Base-by-base conservation (phyloP, 1,284 basidiomycete species). In the Tilletia indica region DNA sequence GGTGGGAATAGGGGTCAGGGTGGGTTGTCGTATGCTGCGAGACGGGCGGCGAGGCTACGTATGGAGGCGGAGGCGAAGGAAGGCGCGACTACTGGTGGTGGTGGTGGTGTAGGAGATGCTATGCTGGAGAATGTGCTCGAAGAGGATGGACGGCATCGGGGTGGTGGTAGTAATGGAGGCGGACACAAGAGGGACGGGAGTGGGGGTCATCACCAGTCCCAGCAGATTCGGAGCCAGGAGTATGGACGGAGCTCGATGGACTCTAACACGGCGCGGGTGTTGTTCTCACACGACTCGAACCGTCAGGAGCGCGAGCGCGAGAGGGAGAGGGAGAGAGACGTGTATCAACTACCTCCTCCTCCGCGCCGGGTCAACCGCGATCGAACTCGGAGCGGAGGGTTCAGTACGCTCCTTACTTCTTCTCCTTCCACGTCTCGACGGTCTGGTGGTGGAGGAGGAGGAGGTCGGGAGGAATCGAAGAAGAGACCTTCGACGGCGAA, bases 231-330 rank as follows among this genome's bases (percentile, higher is more conserved):
- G 14, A 45, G 56, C n/a, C 5, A 5, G 21, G 61, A 38, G 14
- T 38, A 64, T 19, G 61, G 61, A 9, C 31, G 36, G 2, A 42
- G 61, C 61, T 14, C 61, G 61, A 64, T 39, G 61, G 61, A 64
- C 2, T 39, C 61, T 45, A 9, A 8, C 42, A 9, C 42, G 9
- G 42, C 34, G 9, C 61, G 61, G 36, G 36, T 36, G 3, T 38
- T 64, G 31, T 11, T 16, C 61, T 38, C 31, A 3, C 34, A 38
- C n/a, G 61, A 64, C 14, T 1, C 31, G 19, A 39, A 64, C n/a
- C 61, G 39, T 25, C 34, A n/a, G 6, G 34, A 36, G 36, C n/a
- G 56, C 21, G 56, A 21, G 2, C 25, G 25, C 0, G 25, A 31
- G 25, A 0, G 25, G 1, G 25, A 31, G 25, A 31, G 25, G 25